These are phyloP conservation scores for Lophiotrema nucula DNA, from an alignment of 495 filamentous ascomycete species.

Conservation along the genomic window DNA sequence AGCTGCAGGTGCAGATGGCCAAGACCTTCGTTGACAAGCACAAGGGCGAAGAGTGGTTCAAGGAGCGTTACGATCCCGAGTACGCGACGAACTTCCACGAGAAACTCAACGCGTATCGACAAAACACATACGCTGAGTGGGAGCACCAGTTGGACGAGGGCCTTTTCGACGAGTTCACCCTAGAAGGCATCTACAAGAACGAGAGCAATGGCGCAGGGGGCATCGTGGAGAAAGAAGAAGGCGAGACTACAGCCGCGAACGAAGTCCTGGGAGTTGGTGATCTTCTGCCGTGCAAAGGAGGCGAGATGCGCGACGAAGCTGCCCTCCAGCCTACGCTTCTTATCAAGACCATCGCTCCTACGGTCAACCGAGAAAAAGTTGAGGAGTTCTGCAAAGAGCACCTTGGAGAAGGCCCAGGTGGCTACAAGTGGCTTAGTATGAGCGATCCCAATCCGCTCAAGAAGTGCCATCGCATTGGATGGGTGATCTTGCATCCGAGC, in stretches of 20 bases:
- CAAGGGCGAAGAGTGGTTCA: constrained; percentile 96
- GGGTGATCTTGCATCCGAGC: constrained; percentile 89
- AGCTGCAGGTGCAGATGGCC: constrained; percentile 87
- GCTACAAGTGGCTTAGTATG: constrained; percentile 86
- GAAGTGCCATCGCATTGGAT: constrained; percentile 95
- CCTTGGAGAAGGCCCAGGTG: constrained; percentile 78
- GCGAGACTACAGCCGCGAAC: constrained; percentile 81
- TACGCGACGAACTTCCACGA: constrained; percentile 65
- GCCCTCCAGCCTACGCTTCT: constrained; percentile 83
- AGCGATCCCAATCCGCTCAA: constrained; percentile 97
- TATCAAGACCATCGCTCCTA: constrained; percentile 97
- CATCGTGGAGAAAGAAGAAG: constrained; percentile 89
- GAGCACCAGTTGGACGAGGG: constrained; percentile 76
- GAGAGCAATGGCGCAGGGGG: constrained; percentile 87
- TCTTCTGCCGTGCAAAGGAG: constrained; percentile 73
- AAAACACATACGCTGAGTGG: constrained; percentile 76
- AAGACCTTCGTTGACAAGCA: constrained; percentile 84
- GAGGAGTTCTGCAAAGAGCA: constrained; percentile 92
- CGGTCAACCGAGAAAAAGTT: constrained; percentile 89
- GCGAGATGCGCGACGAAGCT: constrained; percentile 79
- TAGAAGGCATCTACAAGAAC: constrained; percentile 93
- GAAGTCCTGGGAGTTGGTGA: constrained; percentile 92
- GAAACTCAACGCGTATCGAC: constrained; percentile 72
- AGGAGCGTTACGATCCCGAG: constrained; percentile 86
- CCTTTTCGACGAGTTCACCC: constrained; percentile 86